A percentile compares a stretch with the other conserved stretches of the same genome.
phyloP scores from a whole-genome alignment of 805 yeast genomes.

The Ogataea parapolymorpha region DNA sequence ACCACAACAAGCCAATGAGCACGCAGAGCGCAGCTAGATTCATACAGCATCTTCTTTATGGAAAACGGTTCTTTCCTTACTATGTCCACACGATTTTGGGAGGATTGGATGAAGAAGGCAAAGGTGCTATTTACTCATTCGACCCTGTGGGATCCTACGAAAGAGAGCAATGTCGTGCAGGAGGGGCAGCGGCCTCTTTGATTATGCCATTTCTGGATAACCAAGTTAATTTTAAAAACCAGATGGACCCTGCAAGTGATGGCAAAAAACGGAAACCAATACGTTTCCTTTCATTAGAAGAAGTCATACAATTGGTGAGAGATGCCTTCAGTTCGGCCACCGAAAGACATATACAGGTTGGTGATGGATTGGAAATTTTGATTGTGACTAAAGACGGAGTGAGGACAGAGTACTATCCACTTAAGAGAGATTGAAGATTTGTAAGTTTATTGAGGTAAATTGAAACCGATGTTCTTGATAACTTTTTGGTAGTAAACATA shows the following conservation, averaged over 20 bases:
- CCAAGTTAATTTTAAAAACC: slow-evolving; percentile 95
- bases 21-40: slow-evolving; percentile 81
- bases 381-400: slow-evolving; percentile 94
- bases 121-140: slow-evolving; percentile 92
- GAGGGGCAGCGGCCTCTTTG: slow-evolving; percentile 94
- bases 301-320: slow-evolving; percentile 80
- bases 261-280: slow-evolving; percentile 62
- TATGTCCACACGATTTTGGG: slow-evolving; percentile 94
- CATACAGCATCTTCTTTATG: slow-evolving; percentile 84
- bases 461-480: slow-evolving; percentile 72
- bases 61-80: slow-evolving; percentile 94
- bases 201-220: slow-evolving; percentile 97
- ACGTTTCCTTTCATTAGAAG: slow-evolving; percentile 70
- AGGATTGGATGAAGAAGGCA: slow-evolving; percentile 87
- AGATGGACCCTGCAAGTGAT: slow-evolving; percentile 72
- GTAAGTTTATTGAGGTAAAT: slow-evolving; percentile 40
- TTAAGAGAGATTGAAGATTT: slow-evolving; percentile 70
- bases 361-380: slow-evolving; percentile 90
- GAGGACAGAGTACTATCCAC: slow-evolving; percentile 73
- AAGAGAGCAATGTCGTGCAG: slow-evolving; percentile 96
- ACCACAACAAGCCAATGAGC: slow-evolving; percentile 70
- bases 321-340: slow-evolving; percentile 97
- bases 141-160: slow-evolving; percentile 98
- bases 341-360: slow-evolving; percentile 97
- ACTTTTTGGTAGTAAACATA: slow-evolving; percentile 84